phyloP scores from a whole-genome alignment of 1,284 basidiomycete genomes.

The Boletus semigastroideus region DNA sequence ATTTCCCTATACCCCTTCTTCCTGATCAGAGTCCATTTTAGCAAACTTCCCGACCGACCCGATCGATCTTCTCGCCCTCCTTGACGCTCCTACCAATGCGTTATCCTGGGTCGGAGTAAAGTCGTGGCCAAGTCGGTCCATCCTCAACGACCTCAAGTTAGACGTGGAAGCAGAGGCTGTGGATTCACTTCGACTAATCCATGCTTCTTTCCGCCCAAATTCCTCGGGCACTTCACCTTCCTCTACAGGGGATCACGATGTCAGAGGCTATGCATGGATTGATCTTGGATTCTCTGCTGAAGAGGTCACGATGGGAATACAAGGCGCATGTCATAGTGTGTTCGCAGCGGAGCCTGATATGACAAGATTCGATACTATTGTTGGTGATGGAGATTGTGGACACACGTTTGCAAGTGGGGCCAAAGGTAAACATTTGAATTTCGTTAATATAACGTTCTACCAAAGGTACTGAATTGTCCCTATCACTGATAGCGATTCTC shows the following conservation, averaged over 20 bases:
- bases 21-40: background rate
- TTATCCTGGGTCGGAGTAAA: slow-evolving; percentile 39
- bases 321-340: slow-evolving; percentile 35
- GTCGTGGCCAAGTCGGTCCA: slow-evolving; percentile 14
- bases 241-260: background rate
- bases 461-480: background rate
- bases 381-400: slow-evolving; percentile 39
- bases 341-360: slow-evolving; percentile 39
- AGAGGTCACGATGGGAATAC: slow-evolving; percentile 28
- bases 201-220: background rate
- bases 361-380: slow-evolving; percentile 42
- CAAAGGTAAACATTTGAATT: slow-evolving; percentile 21
- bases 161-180: slow-evolving; percentile 10
- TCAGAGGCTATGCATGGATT: slow-evolving; percentile 5
- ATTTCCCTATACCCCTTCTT: background rate
- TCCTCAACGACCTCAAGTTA: no score
- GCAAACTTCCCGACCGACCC: slow-evolving; percentile 2
- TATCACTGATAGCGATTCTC: slow-evolving; percentile 5
- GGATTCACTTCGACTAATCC: slow-evolving; percentile 9
- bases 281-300: slow-evolving; percentile 13
- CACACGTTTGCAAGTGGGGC: slow-evolving; percentile 34
- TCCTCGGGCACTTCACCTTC: background rate
- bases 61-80: slow-evolving; percentile 31
- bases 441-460: background rate
- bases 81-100: slow-evolving; percentile 42